Evolutionary conservation across 1,139 yeast species (phyloP), one percentile per base, ranked within the genome.

Genomic region (Pichia sp.): DNA sequence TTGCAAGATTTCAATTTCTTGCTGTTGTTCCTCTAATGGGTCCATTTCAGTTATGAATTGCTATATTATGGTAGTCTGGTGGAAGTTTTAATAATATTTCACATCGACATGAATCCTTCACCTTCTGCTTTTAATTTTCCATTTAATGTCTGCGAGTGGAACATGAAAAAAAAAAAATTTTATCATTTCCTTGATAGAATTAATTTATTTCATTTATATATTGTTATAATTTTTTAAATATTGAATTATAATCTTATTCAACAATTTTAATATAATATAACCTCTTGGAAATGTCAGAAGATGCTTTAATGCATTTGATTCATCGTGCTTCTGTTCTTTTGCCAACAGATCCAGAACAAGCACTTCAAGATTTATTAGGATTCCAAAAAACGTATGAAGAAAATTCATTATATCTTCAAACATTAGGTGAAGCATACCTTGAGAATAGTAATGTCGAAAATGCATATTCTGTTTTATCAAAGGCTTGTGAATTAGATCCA

Each of bases 1-100:
- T 62, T 86, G 82, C 50, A 92, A 73, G 35, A 89, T 87, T 63
- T 86, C 95, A 38, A 87, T 64, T 61, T 87, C 96, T 63, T 86
- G 92, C 33, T 60, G 61, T 58, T 86, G 95, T 61, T 86, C 95
- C 62, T 83, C 94, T 42, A 64, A 58, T 47, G 79, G 74, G 55
- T 82, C 87, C 95, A 85, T 85, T n/a, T n/a, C n/a, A n/a, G n/a
- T 42, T 10, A 11, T 24, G 32, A 10, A 16, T 4, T 32, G 26
- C 10, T 36, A 10, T n/a, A n/a, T n/a, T n/a, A n/a, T n/a, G n/a
- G n/a, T n/a, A n/a, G n/a, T n/a, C n/a, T n/a, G n/a, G n/a, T n/a
- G n/a, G n/a, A n/a, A n/a, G n/a, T n/a, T n/a, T n/a, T n/a, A n/a
- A n/a, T n/a, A n/a, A n/a, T n/a, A n/a, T n/a, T n/a, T n/a, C n/a